Base-by-base conservation (phyloP, 805 yeast genomes). In the Gaillardinia entomophila region DNA sequence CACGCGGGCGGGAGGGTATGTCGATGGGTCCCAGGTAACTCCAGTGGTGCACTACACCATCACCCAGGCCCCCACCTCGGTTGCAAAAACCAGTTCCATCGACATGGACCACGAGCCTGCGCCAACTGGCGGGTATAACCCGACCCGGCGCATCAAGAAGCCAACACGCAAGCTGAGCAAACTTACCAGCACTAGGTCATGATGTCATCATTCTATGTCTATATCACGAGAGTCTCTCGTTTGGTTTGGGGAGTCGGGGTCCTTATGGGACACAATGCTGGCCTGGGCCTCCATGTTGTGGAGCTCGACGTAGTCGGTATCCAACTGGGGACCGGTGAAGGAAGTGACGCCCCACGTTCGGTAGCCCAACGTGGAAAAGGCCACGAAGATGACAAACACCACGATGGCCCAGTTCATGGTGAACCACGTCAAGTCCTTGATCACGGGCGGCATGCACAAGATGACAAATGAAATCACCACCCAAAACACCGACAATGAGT, bases 401-500 rank as follows among this genome's bases (percentile, higher is more conserved):
- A 72, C 69, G n/a, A 77, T 55, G 0, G 94, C 87, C 45, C 75
- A 77, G 48, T 77, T 77, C 82, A 77, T 76, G 26, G 51, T 41
- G 27, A 35, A 28, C 63, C 68, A 57, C 29, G 63, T 45, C 19
- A 66, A 36, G 30, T 54, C 39, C 38, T 55, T 60, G 31, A 82
- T 61, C 30, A 76, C 76, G 1, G 87, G 81, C 1, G 90, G 90
- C 51, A 80, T 60, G 41, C 87, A 80, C n/a, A 83, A 62, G 1
- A 82, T 65, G 30, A 79, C 53, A 39, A 75, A 66, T 20, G 84
- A 75, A 24, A 80, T 50, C 3, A 69, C 24, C 12, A 82, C 66
- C 82, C 88, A 82, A 8, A 66, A 32, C 5, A 80, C 68, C 18
- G 87, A 75, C 1, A 77, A 46, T 0, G 68, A 49, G 45, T 83